Conservation (phyloP, 768 basidiomycete species). For the Cyathus striatus region DNA sequence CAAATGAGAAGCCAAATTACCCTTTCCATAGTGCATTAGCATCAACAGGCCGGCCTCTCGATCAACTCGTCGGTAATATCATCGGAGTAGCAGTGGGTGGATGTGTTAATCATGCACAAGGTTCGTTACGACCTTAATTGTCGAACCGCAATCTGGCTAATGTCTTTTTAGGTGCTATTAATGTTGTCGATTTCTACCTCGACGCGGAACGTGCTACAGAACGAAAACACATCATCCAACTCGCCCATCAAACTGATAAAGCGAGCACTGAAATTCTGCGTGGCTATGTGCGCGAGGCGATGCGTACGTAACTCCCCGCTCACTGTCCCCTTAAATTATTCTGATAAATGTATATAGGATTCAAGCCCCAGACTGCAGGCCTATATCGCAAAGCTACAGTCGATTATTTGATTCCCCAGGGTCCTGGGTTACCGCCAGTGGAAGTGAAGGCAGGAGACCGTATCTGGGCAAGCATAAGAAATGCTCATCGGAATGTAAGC, state of each 20-base stretch:
- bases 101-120: neutral
- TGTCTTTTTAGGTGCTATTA: no score
- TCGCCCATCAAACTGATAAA: conserved; percentile 24
- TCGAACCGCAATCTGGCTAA: no score
- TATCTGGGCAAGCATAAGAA: conserved; percentile 34
- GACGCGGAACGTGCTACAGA: conserved; percentile 34
- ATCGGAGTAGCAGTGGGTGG: neutral
- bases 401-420: conserved; percentile 29
- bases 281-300: conserved; percentile 48
- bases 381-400: conserved; percentile 32
- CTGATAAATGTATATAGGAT: conserved; percentile 12
- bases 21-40: neutral
- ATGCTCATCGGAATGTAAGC: conserved; percentile 36
- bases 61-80: neutral
- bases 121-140: no score
- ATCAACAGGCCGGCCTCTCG: neutral
- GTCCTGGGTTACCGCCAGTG: conserved; percentile 24
- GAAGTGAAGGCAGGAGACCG: conserved; percentile 34
- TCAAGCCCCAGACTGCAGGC: conserved; percentile 36
- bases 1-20: no score
- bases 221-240: conserved; percentile 28
- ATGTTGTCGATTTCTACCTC: conserved; percentile 51
- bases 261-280: conserved; percentile 28
- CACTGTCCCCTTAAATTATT: neutral
- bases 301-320: conserved; percentile 29